Evolutionary conservation across 768 basidiomycete genomes (phyloP), one percentile per base, ranked within the genome.

Genomic region (Lactifluus pinguis): DNA sequence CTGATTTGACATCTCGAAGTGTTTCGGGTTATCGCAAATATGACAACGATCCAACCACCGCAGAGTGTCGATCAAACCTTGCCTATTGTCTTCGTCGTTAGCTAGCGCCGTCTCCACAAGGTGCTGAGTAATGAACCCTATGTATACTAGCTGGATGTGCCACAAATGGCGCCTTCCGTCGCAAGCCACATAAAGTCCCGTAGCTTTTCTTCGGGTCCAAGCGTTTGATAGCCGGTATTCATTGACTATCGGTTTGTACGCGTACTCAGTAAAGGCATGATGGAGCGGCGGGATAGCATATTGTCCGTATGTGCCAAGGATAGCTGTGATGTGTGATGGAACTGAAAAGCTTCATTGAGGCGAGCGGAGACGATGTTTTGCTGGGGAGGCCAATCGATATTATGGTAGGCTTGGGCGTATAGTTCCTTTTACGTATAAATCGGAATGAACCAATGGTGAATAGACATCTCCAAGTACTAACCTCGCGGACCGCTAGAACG

Each of bases 111-210:
- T 92, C 75, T 98, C 95, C 7, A 89, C 89, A n/a, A 98, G 75
- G 8, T 93, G 95, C 74, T 98, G 95, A 1, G 87, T 80, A 64
- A 94, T 90, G 74, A 98, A 99, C 9, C 84, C 86, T 29, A 86
- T 79, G 72, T 99, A 97, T 95, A 95, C 98, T 7, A 97, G 77
- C 74, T 95, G 94, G 68, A 84, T 87, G 95, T 98, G 21, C 95
- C 95, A 66, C 84, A 85, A 86, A 95, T 91, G 85, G 98, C 85
- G 6, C 97, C 97, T 61, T 95, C 89, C 15, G 76, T 73, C 0
- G 86, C 82, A 53, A 97, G 74, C 95, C 95, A 99, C 83, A 98
- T 84, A 74, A 98, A 98, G 71, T 98, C 95, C 32, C 82, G 79
- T 10, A 95, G 81, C 68, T 85, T 88, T 53, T 79, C 76, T 55